Evolutionary conservation across 1,284 basidiomycete genomes (phyloP), one percentile per base, ranked within the genome.

Genomic region (Trichosporon ovoides): DNA sequence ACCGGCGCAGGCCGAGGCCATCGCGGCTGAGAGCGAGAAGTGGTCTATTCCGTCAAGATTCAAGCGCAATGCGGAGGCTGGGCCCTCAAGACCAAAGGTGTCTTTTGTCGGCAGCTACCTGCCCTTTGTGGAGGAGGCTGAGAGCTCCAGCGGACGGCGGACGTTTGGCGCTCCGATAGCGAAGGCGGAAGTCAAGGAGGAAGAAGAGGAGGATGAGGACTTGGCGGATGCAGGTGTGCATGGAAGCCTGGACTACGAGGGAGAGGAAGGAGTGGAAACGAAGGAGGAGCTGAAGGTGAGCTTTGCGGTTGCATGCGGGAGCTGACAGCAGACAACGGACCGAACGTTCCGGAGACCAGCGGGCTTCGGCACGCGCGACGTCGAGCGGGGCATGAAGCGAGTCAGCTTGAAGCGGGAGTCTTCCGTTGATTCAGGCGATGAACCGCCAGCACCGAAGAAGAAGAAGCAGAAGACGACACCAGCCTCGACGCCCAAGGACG

Each of bases 101-200:
- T 53, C 57, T 31, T 72, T 70, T 34, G 69, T 70, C 31, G 53
- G 62, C 31, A 65, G 63, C n/a, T 72, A 72, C 56, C 56, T 70
- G 20, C 64, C 69, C 18, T 73, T 71, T 55, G 51, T 70, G 37
- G 57, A 63, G 48, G 60, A 65, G 24, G 58, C 48, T 16, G 57
- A 35, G 24, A 51, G 28, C 3, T 58, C 56, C 1, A 66, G 61
- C 6, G 68, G 68, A 1, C 56, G 68, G 37, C 58, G 63, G 37
- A 52, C 60, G 33, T 69, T 69, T 56, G 68, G 68, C 36, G 64
- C 65, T 10, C 65, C 61, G 37, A 65, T 61, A 12, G 38, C 38
- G 53, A 35, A 48, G 1, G 50, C 35, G 18, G 49, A 31, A 12
- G 52, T 55, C n/a, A n/a, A n/a, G n/a, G n/a, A n/a, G n/a, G n/a